phyloP scores from a whole-genome alignment of 805 yeast species.

The Scheffersomyces amazonensis region DNA sequence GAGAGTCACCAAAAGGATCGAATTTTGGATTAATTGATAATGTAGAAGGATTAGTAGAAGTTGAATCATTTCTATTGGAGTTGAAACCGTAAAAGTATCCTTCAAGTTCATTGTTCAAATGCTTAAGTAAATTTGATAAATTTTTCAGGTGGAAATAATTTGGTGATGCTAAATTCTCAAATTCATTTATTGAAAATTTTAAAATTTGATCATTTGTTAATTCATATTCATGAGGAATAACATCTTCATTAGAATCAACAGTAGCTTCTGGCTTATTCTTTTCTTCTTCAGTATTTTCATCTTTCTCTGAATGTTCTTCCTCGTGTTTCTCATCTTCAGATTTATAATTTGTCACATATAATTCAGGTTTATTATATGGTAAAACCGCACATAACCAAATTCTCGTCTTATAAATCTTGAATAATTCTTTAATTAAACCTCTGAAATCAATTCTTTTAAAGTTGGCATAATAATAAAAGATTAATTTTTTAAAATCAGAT shows the following conservation, averaged over 20 bases:
- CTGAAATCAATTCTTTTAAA: slow-evolving; percentile 44
- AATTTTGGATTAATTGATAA: slow-evolving; percentile 21
- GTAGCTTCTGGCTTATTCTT: slow-evolving; percentile 27
- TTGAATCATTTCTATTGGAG: too few species aligned
- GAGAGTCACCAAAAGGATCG: slow-evolving; percentile 22
- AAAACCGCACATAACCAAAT: slow-evolving; percentile 48
- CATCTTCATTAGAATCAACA: slow-evolving; percentile 2
- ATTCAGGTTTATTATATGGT: slow-evolving; percentile 36
- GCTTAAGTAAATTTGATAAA: slow-evolving; percentile 43
- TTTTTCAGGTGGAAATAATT: slow-evolving; percentile 53
- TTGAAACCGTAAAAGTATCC: slow-evolving; percentile 43
- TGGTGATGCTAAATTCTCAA: slow-evolving; percentile 38
- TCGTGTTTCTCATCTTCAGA: slow-evolving; percentile 8
- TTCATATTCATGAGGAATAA: slow-evolving; percentile 36
- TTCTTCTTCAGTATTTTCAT: neutral
- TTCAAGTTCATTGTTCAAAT: slow-evolving; percentile 40
- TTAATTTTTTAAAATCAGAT: slow-evolving; percentile 43
- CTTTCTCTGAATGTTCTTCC: neutral
- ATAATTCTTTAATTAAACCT: slow-evolving; percentile 41
- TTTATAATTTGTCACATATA: slow-evolving; percentile 15
- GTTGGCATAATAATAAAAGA: slow-evolving; percentile 45
- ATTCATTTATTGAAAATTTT: slow-evolving; percentile 43
- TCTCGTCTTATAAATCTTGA: slow-evolving; percentile 45
- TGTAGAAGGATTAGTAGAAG: neutral
- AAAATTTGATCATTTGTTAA: slow-evolving; percentile 37